phyloP scores from a whole-genome alignment of 1,284 basidiomycete species.

The Mixia osmundae region DNA sequence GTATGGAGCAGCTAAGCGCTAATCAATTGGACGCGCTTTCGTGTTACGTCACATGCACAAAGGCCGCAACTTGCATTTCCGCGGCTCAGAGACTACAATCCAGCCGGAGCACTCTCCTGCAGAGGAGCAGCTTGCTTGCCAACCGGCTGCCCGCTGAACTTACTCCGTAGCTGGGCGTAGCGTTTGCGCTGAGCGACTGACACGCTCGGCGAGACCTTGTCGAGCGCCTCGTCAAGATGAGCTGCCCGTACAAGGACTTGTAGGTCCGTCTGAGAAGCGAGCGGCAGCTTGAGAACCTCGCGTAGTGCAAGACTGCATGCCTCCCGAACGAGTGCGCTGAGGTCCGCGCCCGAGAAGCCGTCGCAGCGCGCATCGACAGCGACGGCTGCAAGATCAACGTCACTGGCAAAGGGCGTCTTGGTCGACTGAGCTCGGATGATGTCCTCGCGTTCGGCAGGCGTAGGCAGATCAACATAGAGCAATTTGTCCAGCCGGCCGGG shows the following conservation, averaged over 20 bases:
- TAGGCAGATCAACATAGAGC: conserved; percentile 81
- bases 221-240: conserved; percentile 53
- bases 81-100: no score
- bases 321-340: conserved; percentile 65
- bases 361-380: conserved; percentile 36
- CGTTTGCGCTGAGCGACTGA: conserved; percentile 49
- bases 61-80: no score
- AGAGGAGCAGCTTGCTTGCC: conserved; percentile 10
- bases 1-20: no score
- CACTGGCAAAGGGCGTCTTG: conserved; percentile 40
- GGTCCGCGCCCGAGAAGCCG: conserved; percentile 72
- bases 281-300: conserved; percentile 33
- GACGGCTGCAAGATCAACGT: conserved; percentile 25
- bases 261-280: conserved; percentile 27
- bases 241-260: conserved; percentile 27
- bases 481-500: conserved; percentile 90
- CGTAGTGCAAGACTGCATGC: conserved; percentile 66
- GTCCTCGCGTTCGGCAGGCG: conserved; percentile 50
- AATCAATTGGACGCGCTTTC: no score
- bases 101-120: no score
- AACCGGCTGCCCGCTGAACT: conserved; percentile 42
- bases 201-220: conserved; percentile 72
- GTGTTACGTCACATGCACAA: no score
- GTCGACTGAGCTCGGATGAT: conserved; percentile 53
- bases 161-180: conserved; percentile 53